Conservation (phyloP, 805 yeast species). For the Ogataea neopini region DNA sequence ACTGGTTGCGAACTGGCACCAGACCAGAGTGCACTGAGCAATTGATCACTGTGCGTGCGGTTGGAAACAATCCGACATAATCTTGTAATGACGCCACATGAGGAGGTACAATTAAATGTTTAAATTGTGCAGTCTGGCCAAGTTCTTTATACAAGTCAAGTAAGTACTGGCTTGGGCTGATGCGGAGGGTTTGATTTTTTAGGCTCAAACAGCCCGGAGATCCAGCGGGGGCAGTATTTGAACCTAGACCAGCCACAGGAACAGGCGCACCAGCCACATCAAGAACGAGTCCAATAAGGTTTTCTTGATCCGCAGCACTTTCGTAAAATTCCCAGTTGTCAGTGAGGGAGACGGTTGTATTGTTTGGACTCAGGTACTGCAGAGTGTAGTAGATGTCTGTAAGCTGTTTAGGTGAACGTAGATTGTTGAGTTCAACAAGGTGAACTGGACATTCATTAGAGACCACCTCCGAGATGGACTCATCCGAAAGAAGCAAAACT, state of each 20-base stretch:
- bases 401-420: constrained; percentile 2
- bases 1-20: constrained; percentile 16
- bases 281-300: background rate
- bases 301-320: constrained; percentile 2
- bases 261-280: constrained; percentile 2
- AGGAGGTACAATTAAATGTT: constrained; percentile 17
- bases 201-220: constrained; percentile 8
- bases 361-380: constrained; percentile 12
- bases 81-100: constrained; percentile 9
- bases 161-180: constrained; percentile 10
- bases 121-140: constrained; percentile 1
- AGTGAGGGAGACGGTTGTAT: constrained; percentile 7
- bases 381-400: constrained; percentile 16
- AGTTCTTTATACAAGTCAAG: constrained; percentile 14
- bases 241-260: background rate
- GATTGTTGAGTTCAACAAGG: constrained; percentile 15
- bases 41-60: constrained; percentile 14
- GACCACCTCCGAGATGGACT: constrained; percentile 10
- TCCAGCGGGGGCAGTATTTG: background rate
- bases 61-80: constrained; percentile 14
- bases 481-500: constrained; percentile 20
- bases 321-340: constrained; percentile 16
- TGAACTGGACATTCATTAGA: constrained; percentile 19
- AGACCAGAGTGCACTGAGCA: constrained; percentile 11
- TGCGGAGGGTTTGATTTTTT: constrained; percentile 10